phyloP scores from a whole-genome alignment of 2,329 filamentous ascomycete species.

The Alternaria triticimaculans region DNA sequence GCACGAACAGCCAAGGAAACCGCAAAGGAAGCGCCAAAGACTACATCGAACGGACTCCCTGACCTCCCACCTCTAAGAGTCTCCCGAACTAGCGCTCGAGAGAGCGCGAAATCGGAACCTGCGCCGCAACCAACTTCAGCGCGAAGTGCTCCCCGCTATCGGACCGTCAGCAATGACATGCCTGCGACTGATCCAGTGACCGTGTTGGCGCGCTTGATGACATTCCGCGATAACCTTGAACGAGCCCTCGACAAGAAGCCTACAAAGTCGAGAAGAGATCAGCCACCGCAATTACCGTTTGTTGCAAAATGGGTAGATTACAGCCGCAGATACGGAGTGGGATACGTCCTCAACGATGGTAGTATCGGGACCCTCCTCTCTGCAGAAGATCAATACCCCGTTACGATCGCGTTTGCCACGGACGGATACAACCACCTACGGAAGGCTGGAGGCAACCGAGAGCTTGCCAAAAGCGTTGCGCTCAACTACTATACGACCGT shows the following conservation, averaged over 20 bases:
- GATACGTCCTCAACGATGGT: conserved; percentile 83
- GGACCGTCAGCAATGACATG: conserved; percentile 35
- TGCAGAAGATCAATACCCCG: conserved; percentile 59
- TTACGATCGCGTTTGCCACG: conserved; percentile 74
- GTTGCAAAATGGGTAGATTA: conserved; percentile 86
- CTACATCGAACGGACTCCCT: conserved; percentile 28
- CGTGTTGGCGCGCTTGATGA: conserved; percentile 54
- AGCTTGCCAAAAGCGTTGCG: conserved; percentile 49
- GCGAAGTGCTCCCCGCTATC: conserved; percentile 29
- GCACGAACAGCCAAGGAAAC: conserved; percentile 33
- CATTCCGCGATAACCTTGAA: conserved; percentile 55
- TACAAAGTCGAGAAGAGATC: conserved; percentile 52
- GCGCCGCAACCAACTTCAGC: conserved; percentile 24
- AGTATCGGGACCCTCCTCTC: conserved; percentile 73
- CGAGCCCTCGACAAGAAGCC: conserved; percentile 51
- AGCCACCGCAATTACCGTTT: conserved; percentile 61
- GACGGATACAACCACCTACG: conserved; percentile 75
- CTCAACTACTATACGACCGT: conserved; percentile 78
- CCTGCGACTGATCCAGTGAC: conserved; percentile 53
- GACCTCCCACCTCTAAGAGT: conserved; percentile 37
- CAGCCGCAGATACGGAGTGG: conserved; percentile 83
- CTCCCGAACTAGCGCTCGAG: conserved; percentile 25
- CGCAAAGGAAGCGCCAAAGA: conserved; percentile 26
- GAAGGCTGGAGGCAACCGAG: conserved; percentile 68
- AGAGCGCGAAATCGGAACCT: conserved; percentile 27